phyloP scores from a whole-genome alignment of 1,139 yeast species.

The Pneumocystis carinii region DNA sequence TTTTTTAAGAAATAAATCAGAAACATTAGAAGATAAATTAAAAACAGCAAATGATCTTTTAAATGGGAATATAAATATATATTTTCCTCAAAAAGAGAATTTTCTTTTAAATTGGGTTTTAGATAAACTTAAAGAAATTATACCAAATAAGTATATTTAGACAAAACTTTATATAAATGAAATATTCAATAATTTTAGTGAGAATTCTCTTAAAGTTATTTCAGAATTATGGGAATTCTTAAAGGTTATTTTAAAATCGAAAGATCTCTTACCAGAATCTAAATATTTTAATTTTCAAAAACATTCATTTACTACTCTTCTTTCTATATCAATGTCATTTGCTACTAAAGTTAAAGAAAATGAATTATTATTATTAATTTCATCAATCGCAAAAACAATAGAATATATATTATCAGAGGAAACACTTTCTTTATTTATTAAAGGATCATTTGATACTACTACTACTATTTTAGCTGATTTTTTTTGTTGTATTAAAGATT shows the following conservation, averaged over 20 bases:
- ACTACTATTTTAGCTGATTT: neutral
- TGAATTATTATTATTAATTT: neutral
- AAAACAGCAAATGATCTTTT: neutral
- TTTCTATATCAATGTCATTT: neutral
- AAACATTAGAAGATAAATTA: neutral
- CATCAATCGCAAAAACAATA: neutral
- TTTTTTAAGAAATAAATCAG: neutral
- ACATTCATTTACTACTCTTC: neutral
- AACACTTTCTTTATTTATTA: neutral
- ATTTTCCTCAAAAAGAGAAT: neutral
- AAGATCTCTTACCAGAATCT: neutral
- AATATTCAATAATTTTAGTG: neutral
- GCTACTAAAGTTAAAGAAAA: neutral
- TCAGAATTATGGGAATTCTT: neutral
- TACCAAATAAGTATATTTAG: neutral
- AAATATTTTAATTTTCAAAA: neutral
- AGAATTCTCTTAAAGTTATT: neutral
- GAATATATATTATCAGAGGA: neutral
- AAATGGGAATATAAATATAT: neutral
- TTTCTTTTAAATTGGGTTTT: neutral
- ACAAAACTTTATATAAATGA: neutral
- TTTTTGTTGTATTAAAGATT: neutral
- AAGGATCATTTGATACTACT: neutral
- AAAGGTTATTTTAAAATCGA: neutral
- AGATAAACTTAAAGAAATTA: neutral